Evolutionary conservation across 2,329 filamentous ascomycete genomes (phyloP).

Genomic region (Cytospora schulzeri): DNA sequence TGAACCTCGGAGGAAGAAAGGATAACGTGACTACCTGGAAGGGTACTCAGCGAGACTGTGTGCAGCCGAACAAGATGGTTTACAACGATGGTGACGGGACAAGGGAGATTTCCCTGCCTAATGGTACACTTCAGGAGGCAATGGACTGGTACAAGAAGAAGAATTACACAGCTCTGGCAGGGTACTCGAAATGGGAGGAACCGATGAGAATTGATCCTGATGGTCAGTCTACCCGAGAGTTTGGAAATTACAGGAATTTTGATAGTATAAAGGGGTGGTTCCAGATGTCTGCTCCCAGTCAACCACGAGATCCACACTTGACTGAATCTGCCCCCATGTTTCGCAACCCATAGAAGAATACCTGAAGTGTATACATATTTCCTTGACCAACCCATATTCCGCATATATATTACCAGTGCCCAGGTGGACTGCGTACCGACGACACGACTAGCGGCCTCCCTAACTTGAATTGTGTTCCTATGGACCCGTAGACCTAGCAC

Average conservation of each 20-base stretch:
- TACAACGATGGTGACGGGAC: not conserved
- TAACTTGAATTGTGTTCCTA: too few relatives aligned
- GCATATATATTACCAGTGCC: too few relatives aligned
- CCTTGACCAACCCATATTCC: too few relatives aligned
- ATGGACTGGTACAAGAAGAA: not conserved
- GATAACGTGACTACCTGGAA: not conserved
- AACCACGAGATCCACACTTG: too few relatives aligned
- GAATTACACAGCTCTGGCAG: not conserved
- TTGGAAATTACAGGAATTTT: not conserved
- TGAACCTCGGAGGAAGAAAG: too few relatives aligned
- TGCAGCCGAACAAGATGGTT: not conserved
- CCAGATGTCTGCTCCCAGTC: too few relatives aligned
- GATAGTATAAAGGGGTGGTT: not conserved
- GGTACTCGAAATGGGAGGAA: not conserved
- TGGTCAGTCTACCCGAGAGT: not conserved
- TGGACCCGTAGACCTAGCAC: too few relatives aligned
- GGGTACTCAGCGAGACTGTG: not conserved
- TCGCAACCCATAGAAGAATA: too few relatives aligned
- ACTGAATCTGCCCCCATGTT: too few relatives aligned
- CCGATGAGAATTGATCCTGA: slow-evolving; percentile 28
- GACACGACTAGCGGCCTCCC: too few relatives aligned
- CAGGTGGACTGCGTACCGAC: too few relatives aligned
- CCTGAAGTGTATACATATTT: too few relatives aligned
- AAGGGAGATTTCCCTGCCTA: not conserved
- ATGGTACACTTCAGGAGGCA: not conserved